Evolutionary conservation across 2,329 filamentous ascomycete genomes (phyloP).

Genomic region (Cladophialophora chaetospira): DNA sequence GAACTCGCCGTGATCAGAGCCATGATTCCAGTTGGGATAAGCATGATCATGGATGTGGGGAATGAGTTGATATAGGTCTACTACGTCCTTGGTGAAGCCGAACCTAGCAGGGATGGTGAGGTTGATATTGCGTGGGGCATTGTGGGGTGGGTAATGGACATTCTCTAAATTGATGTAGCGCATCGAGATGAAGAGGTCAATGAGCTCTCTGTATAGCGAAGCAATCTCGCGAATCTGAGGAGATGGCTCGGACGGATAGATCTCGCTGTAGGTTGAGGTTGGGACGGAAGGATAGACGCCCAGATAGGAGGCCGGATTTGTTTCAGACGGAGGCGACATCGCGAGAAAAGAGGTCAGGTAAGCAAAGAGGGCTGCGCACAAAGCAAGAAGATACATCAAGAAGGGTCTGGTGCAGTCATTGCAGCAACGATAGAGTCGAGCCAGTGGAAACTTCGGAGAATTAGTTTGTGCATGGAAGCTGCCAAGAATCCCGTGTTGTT

Average conservation of each 20-base stretch:
- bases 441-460: too few relatives aligned
- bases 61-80: neutral
- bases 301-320: neutral
- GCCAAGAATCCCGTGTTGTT: too few relatives aligned
- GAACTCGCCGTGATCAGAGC: neutral
- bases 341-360: neutral
- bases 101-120: neutral
- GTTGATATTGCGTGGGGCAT: neutral
- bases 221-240: constrained; percentile 1
- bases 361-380: constrained; percentile 1
- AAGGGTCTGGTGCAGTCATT: neutral
- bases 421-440: neutral
- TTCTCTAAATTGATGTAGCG: neutral
- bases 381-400: neutral
- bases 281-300: neutral
- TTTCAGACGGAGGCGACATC: neutral
- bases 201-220: neutral
- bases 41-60: neutral
- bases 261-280: constrained; percentile 3
- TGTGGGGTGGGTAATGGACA: neutral
- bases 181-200: constrained; percentile 3
- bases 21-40: neutral
- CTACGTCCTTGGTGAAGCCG: neutral
- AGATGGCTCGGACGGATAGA: constrained; percentile 2
- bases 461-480: too few relatives aligned